Conservation (phyloP, 2,329 filamentous ascomycete species). For the Diaporthe vexans region DNA sequence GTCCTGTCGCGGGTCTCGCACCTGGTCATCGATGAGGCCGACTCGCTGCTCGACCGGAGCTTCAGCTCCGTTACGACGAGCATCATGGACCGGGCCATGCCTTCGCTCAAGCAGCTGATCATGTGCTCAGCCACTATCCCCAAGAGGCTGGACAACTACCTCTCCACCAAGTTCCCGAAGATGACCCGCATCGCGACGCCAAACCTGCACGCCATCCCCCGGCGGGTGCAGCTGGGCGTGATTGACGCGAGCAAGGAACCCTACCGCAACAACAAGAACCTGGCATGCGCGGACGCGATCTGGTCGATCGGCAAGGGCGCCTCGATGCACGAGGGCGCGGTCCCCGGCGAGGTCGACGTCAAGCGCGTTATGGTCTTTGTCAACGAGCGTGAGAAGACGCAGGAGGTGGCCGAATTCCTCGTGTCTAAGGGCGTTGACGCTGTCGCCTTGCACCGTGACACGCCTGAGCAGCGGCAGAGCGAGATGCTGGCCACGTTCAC, state of each 20-base stretch:
- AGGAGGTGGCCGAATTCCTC: slow-evolving; percentile 84
- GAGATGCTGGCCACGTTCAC: slow-evolving; percentile 86
- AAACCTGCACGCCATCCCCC: slow-evolving; percentile 94
- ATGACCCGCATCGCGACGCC: slow-evolving; percentile 92
- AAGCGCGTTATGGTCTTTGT: slow-evolving; percentile 96
- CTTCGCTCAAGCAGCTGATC: slow-evolving; percentile 87
- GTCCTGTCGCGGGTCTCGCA: slow-evolving; percentile 92
- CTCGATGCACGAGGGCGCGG: slow-evolving; percentile 67
- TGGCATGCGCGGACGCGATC: slow-evolving; percentile 95
- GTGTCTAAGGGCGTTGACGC: slow-evolving; percentile 89
- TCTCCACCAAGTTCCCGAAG: slow-evolving; percentile 85
- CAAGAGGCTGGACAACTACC: slow-evolving; percentile 85
- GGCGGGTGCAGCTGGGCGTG: slow-evolving; percentile 92
- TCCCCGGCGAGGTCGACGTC: slow-evolving; percentile 72
- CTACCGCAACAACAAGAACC: slow-evolving; percentile 90
- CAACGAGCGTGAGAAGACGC: slow-evolving; percentile 92
- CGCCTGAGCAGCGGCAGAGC: slow-evolving; percentile 80
- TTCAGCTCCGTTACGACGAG: slow-evolving; percentile 87
- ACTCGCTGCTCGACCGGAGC: slow-evolving; percentile 93
- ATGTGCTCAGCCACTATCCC: slow-evolving; percentile 98
- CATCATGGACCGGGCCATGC: slow-evolving; percentile 85
- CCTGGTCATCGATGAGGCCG: slow-evolving; percentile 93
- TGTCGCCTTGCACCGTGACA: slow-evolving; percentile 86
- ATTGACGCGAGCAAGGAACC: slow-evolving; percentile 93
- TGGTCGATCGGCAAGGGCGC: slow-evolving; percentile 91